Evolutionary conservation across 2,329 filamentous ascomycete genomes (phyloP), one percentile per base, ranked within the genome.

Genomic region (Alternaria gaisen): DNA sequence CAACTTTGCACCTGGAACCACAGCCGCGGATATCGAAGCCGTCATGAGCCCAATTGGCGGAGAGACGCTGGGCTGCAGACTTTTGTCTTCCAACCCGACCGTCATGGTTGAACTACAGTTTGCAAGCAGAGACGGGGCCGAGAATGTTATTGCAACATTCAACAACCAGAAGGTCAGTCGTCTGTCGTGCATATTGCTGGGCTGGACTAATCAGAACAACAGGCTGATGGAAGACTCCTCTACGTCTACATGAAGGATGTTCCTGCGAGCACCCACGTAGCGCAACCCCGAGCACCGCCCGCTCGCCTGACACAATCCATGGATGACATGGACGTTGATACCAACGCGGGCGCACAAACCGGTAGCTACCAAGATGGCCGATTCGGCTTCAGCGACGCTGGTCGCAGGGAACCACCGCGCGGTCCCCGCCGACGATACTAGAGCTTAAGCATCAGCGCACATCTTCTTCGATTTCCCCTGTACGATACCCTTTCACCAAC

Each of bases 1-100:
- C 78, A 95, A 95, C 82, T 93, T 95, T 75, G 92, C 91, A 12
- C 87, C 87, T 2, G 92, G 92, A 38, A 95, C 92, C 0, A 93
- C 92, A 7, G 90, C 90, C 2, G 91, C 90, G 30, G 92, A 95
- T 72, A 92, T 95, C 61, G 91, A 93, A 81, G 91, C 89, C 69
- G 92, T 92, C 58, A 89, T 95, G 87, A 86, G 85, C n/a, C 88
- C 88, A 0, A 81, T 91, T n/a, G 91, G 90, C 40, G 86, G 85
- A 32, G 83, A 89, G 62, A 68, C 93, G 71, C 73, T 85, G 24
- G 87, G 85, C 71, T 94, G 91, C 80, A 85, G 83, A 36, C 80
- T 95, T 40, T 79, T 93, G 58, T 88, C 90, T 73, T 84, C 88
- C 4, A 81, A 82, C 28, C 92, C 92, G 0, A 89, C 90, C 4